Evolutionary conservation across 352 stramenopile genomes (phyloP).

Genomic region (Halophytophthora polymorphica): DNA sequence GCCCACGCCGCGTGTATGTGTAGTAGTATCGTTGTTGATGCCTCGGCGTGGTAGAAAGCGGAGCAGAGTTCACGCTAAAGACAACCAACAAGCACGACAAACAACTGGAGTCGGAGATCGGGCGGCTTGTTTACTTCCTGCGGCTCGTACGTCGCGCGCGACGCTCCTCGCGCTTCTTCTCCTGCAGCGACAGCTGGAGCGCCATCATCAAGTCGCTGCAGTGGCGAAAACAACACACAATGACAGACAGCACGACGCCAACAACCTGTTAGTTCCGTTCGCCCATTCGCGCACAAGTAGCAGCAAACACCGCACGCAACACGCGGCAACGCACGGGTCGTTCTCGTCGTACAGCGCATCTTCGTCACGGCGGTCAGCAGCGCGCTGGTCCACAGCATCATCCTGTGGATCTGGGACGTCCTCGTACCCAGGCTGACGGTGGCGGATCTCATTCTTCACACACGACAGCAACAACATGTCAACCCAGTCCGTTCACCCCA

Average conservation of each 20-base stretch:
- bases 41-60: too few species aligned
- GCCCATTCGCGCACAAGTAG: not conserved
- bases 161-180: slow-evolving; percentile 63
- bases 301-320: not conserved
- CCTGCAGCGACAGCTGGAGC: slow-evolving; percentile 54
- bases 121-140: slow-evolving; percentile 23
- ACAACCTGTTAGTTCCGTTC: slow-evolving; percentile 1
- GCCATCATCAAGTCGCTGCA: slow-evolving; percentile 50
- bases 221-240: not conserved
- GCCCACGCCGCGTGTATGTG: not conserved
- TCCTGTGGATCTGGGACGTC: slow-evolving; percentile 10
- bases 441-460: slow-evolving; percentile 75
- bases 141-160: slow-evolving; percentile 35
- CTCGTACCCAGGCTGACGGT: slow-evolving; percentile 37
- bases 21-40: not conserved
- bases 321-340: slow-evolving; percentile 38
- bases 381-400: not conserved
- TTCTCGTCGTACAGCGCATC: slow-evolving; percentile 36
- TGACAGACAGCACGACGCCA: slow-evolving; percentile 2
- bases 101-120: not conserved
- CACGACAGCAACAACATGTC: not conserved
- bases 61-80: not conserved
- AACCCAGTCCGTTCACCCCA: not conserved
- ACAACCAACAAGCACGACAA: slow-evolving; percentile 1
- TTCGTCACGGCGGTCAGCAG: slow-evolving; percentile 9